A percentile compares a stretch with the other conserved stretches of the same genome.
These are phyloP conservation scores for Pichia sp. DNA, from an alignment of 1,139 yeast species.

Conservation along the genomic window DNA sequence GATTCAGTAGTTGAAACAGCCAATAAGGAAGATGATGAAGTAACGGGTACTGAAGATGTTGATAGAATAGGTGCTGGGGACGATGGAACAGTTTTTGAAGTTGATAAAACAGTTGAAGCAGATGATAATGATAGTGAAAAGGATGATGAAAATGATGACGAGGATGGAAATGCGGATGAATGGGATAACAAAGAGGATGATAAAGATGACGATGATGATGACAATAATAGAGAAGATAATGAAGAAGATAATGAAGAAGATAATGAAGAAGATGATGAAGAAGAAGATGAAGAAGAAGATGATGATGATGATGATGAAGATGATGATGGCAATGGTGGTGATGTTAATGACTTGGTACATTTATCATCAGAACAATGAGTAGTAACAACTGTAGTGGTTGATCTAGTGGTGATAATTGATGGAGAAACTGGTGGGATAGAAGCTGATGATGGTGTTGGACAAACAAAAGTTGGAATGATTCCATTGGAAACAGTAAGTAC, in stretches of 20 bases:
- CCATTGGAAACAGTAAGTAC: slow-evolving; percentile 8
- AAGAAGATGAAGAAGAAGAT: background rate
- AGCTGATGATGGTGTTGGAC: slow-evolving; percentile 1
- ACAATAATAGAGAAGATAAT: background rate
- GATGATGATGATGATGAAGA: background rate
- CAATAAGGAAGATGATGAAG: background rate
- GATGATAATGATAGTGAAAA: no score
- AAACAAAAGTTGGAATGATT: slow-evolving; percentile 10
- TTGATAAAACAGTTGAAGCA: no score
- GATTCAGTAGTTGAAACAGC: background rate
- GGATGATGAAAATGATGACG: no score
- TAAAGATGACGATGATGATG: background rate
- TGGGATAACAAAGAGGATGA: background rate
- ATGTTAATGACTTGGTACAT: background rate
- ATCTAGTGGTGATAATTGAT: background rate
- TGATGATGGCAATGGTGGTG: background rate
- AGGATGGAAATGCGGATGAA: background rate
- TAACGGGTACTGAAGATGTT: background rate
- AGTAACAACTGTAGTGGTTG: background rate
- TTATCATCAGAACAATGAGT: background rate
- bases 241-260: background rate
- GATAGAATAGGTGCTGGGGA: background rate
- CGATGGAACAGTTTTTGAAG: no score
- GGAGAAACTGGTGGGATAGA: background rate
- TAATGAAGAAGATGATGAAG: background rate